phyloP scores from a whole-genome alignment of 106 monocot genomes.

The Posidonia australis region DNA sequence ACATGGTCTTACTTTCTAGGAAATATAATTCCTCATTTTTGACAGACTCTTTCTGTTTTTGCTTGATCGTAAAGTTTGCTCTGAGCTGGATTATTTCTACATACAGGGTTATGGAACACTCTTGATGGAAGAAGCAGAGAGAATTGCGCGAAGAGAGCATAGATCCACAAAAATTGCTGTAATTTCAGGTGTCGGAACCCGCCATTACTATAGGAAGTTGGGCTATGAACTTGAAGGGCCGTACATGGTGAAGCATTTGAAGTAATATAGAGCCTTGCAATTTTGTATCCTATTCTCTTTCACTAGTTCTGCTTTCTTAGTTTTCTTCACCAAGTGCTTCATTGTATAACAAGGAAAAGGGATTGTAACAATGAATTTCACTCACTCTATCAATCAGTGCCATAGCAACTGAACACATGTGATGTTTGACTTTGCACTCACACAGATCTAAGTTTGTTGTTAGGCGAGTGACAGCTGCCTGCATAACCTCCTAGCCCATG shows the following conservation, averaged over 20 bases:
- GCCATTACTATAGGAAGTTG: conserved; percentile 89
- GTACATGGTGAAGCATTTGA: conserved; percentile 80
- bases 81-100: not conserved
- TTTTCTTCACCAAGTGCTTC: too few species aligned
- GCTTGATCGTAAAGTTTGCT: not conserved
- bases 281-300: not conserved
- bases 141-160: conserved; percentile 77
- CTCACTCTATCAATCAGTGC: too few species aligned
- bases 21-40: too few species aligned
- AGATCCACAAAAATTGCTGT: conserved; percentile 78
- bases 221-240: conserved; percentile 98
- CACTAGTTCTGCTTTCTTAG: too few species aligned
- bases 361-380: too few species aligned
- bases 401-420: too few species aligned
- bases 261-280: not conserved
- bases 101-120: conserved; percentile 91
- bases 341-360: too few species aligned
- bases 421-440: too few species aligned
- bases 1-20: too few species aligned
- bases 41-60: not conserved
- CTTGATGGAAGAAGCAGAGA: conserved; percentile 96
- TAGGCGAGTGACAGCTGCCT: too few species aligned
- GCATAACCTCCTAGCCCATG: too few species aligned
- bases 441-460: too few species aligned
- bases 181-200: conserved; percentile 94